Conservation (phyloP, 805 yeast species). For the Candida manassasensis region DNA sequence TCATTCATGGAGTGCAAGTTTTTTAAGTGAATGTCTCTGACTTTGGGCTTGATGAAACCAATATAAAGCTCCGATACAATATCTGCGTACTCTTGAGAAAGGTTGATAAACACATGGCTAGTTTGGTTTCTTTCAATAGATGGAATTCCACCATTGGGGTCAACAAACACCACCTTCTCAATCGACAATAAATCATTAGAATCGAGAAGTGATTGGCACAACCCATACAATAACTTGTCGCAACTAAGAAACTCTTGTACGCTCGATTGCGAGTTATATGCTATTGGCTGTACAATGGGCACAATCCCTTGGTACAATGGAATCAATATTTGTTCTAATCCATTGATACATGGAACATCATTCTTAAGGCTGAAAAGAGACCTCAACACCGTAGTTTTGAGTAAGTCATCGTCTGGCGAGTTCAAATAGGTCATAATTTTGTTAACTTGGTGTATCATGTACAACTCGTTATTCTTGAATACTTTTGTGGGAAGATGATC, state of each 20-base stretch:
- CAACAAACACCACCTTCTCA: constrained; percentile 79
- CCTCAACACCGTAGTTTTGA: constrained; percentile 23
- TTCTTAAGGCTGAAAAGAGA: constrained; percentile 19
- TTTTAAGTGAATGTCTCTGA: constrained; percentile 52
- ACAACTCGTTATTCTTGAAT: constrained; percentile 28
- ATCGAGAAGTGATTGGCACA: constrained; percentile 23
- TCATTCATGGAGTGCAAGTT: constrained; percentile 66
- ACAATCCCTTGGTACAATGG: constrained; percentile 43
- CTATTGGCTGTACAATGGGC: constrained; percentile 66
- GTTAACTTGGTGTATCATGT: constrained; percentile 29
- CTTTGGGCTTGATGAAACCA: constrained; percentile 45
- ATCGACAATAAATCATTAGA: constrained; percentile 43
- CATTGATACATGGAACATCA: constrained; percentile 13
- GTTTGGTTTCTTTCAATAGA: constrained; percentile 74
- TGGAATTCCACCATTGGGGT: constrained; percentile 86
- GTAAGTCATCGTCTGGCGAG: constrained; percentile 17
- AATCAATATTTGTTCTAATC: constrained; percentile 30
- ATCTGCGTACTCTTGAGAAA: constrained; percentile 73
- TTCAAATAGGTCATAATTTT: constrained; percentile 22
- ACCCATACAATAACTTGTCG: constrained; percentile 20
- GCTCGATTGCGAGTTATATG: constrained; percentile 29
- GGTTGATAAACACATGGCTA: constrained; percentile 82
- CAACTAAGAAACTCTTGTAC: constrained; percentile 22
- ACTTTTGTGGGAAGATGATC: constrained; percentile 20
- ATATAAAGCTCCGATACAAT: constrained; percentile 59